phyloP scores from a whole-genome alignment of 306 rosid species.

The Cicer judaicum region DNA sequence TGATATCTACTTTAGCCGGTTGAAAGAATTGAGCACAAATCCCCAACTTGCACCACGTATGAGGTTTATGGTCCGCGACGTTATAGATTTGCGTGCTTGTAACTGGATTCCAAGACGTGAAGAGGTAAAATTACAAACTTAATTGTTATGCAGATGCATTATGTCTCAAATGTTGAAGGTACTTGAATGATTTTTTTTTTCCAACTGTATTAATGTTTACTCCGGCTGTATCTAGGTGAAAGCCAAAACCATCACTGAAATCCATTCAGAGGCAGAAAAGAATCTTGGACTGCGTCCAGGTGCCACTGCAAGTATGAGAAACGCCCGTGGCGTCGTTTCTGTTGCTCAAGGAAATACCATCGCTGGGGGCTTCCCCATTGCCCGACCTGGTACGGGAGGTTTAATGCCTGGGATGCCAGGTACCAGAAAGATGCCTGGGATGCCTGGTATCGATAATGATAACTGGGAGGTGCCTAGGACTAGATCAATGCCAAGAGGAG shows the following conservation, averaged over 20 bases:
- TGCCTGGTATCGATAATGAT: conserved; percentile 90
- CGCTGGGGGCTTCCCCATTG: conserved; percentile 71
- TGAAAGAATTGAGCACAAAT: conserved; percentile 76
- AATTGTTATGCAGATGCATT: conserved; percentile 6
- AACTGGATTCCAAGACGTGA: conserved; percentile 98
- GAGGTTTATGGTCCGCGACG: conserved; percentile 89
- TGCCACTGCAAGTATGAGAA: conserved; percentile 86
- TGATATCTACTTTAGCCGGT: conserved; percentile 69
- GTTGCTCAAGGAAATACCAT: conserved; percentile 66
- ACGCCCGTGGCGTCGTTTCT: conserved; percentile 60
- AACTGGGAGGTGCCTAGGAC: conserved; percentile 83
- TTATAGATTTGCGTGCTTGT: conserved; percentile 81
- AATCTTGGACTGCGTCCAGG: conserved; percentile 98
- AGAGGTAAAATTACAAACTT: conserved; percentile 62
- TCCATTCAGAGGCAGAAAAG: conserved; percentile 95
- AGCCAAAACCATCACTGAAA: conserved; percentile 95
- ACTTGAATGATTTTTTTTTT: background rate
- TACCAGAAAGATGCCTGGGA: conserved; percentile 89
- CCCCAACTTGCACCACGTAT: conserved; percentile 80
- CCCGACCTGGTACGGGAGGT: conserved; percentile 86
- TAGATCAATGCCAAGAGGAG: conserved; percentile 75
- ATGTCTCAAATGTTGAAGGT: background rate
- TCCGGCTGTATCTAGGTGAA: conserved; percentile 60
- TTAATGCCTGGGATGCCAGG: conserved; percentile 99
- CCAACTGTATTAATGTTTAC: conserved; percentile 22